Evolutionary conservation across 768 basidiomycete genomes (phyloP), one percentile per base, ranked within the genome.

Genomic region (Mycena venus): DNA sequence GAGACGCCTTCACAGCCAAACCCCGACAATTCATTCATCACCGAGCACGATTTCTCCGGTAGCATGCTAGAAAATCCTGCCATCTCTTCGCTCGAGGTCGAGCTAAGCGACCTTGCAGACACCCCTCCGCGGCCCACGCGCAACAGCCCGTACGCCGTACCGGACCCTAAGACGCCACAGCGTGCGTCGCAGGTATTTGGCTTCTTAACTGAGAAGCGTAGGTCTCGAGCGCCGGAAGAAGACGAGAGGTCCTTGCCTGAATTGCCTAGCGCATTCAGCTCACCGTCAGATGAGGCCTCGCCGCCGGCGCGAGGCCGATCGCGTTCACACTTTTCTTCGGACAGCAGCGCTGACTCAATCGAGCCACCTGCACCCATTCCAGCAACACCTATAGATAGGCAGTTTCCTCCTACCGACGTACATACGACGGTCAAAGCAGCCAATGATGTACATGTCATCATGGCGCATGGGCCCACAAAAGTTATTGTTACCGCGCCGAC

Each of bases 51-150:
- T 78, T 80, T 85, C 70, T 85, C 87, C n/a, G 84, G 85, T 42
- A 78, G 77, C 68, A 81, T 81, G 65, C 78, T 83, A 59, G 84
- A 87, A 68, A 84, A 88, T 77, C 88, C 88, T 5, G 86, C 86
- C 25, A 91, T 94, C 55, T 93, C 93, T 7, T 96, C 94, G 0
- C 88, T 95, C 84, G 91, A 93, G 71, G 95, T 95, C 4, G 94
- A 95, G 78, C 85, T 91, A 62, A 94, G 93, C 80, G 83, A 85
- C 25, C 84, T 83, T 15, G 82, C 85, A 27, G 89, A 91, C 64
- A 82, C 80, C n/a, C 80, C 82, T 49, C 78, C 82, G 23, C 77
- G 64, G 72, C 78, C 67, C 71, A 72, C 58, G 69, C 49, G 73
- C 40, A 80, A 79, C 44, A 76, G 68, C 38, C 84, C 87, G 15